Conservation (phyloP, 2,329 filamentous ascomycete species). For the Aspergillus novofumigatus region DNA sequence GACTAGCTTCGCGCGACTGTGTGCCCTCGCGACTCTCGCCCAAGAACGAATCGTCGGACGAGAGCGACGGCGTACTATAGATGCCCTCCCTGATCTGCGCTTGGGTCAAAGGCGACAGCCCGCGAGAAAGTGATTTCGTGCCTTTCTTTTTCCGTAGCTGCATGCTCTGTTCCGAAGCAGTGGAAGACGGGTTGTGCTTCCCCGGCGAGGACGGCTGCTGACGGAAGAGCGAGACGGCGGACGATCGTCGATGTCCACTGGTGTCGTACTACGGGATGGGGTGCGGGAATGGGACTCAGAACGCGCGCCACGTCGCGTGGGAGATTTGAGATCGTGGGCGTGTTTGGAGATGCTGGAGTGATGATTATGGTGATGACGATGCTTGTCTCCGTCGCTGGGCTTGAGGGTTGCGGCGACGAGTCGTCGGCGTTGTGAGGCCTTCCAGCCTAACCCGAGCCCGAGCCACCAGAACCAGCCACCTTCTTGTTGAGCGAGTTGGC, state of each 20-base stretch:
- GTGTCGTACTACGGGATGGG: slow-evolving; percentile 41
- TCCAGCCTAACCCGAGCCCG: slow-evolving; percentile 62
- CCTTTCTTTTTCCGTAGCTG: slow-evolving; percentile 31
- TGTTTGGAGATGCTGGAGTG: slow-evolving; percentile 26
- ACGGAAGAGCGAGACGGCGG: slow-evolving; percentile 30
- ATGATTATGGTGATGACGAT: slow-evolving; percentile 27
- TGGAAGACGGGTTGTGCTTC: slow-evolving; percentile 29
- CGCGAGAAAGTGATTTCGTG: slow-evolving; percentile 25
- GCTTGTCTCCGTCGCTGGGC: slow-evolving; percentile 26
- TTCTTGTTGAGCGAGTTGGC: slow-evolving; percentile 62
- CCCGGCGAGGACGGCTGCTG: slow-evolving; percentile 30
- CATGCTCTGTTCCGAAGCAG: slow-evolving; percentile 24
- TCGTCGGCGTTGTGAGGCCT: slow-evolving; percentile 28
- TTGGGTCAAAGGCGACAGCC: slow-evolving; percentile 35
- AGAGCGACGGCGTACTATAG: slow-evolving; percentile 26
- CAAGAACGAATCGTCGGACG: slow-evolving; percentile 33
- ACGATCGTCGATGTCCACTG: slow-evolving; percentile 35
- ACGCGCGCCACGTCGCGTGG: slow-evolving; percentile 29
- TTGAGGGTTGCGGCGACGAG: slow-evolving; percentile 25
- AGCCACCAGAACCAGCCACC: slow-evolving; percentile 84
- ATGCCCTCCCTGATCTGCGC: slow-evolving; percentile 36
- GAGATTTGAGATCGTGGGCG: slow-evolving; percentile 26
- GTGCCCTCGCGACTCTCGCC: slow-evolving; percentile 22
- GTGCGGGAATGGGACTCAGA: slow-evolving; percentile 41
- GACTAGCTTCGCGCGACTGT: slow-evolving; percentile 4